Percentiles rank a stretch among this genome's conserved stretches.
Evolutionary conservation across 2,329 filamentous ascomycete species (phyloP).

Genomic region (Teratosphaeria gauchensis): DNA sequence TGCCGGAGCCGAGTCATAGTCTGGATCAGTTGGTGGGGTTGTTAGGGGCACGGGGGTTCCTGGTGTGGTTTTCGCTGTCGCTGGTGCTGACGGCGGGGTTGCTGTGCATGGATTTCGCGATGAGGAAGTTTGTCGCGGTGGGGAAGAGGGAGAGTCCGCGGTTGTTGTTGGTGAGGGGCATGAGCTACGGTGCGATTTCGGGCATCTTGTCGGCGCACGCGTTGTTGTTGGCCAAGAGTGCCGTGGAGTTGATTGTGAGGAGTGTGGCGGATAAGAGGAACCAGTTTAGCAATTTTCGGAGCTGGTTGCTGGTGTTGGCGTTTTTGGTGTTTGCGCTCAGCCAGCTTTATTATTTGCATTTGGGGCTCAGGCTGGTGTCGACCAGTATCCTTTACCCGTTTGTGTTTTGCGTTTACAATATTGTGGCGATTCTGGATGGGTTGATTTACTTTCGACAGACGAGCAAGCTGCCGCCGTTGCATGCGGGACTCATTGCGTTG

Average conservation of each 20-base stretch:
- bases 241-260: constrained; percentile 82
- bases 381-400: constrained; percentile 94
- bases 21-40: constrained; percentile 71
- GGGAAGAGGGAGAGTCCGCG: constrained; percentile 24
- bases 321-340: constrained; percentile 74
- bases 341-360: constrained; percentile 91
- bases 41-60: constrained; percentile 62
- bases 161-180: constrained; percentile 61
- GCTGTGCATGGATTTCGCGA: constrained; percentile 48
- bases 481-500: constrained; percentile 72
- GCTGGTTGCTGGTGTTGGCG: constrained; percentile 79
- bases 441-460: constrained; percentile 94
- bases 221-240: constrained; percentile 87
- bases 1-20: constrained; percentile 84
- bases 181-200: constrained; percentile 78
- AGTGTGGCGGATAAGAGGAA: constrained; percentile 80
- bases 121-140: constrained; percentile 21
- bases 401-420: constrained; percentile 98
- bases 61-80: constrained; percentile 82
- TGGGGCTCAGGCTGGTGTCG: constrained; percentile 86
- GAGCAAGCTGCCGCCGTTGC: constrained; percentile 63
- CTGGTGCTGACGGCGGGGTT: constrained; percentile 62
- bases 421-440: constrained; percentile 93
- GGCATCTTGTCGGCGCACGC: constrained; percentile 91
- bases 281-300: constrained; percentile 91